Evolutionary conservation across 2,329 filamentous ascomycete genomes (phyloP).

Genomic region (Colletotrichum lindemuthianum): DNA sequence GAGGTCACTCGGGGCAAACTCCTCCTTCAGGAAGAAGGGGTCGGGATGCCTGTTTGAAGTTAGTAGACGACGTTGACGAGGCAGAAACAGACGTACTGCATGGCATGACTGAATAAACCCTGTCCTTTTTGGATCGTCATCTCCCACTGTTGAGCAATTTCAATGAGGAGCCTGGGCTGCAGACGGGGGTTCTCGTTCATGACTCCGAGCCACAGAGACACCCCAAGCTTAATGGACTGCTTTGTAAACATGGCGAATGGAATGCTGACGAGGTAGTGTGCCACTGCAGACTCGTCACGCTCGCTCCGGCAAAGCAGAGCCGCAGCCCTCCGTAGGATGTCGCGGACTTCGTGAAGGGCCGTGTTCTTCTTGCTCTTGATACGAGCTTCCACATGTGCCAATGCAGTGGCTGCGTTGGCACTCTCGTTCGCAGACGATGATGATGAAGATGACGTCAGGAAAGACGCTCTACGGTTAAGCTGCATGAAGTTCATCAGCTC

Average conservation of each 20-base stretch:
- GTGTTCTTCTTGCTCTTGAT: slow-evolving; percentile 76
- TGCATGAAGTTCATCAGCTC: slow-evolving; percentile 72
- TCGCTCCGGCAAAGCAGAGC: slow-evolving; percentile 84
- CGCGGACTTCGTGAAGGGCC: slow-evolving; percentile 78
- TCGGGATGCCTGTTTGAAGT: slow-evolving; percentile 70
- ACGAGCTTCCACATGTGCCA: slow-evolving; percentile 78
- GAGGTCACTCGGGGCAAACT: slow-evolving; percentile 92
- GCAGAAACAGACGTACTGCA: slow-evolving; percentile 61
- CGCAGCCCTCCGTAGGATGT: slow-evolving; percentile 85
- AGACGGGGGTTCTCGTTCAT: slow-evolving; percentile 95
- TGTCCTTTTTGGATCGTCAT: slow-evolving; percentile 78
- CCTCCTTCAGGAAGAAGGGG: slow-evolving; percentile 89
- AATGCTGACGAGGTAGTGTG: slow-evolving; percentile 89
- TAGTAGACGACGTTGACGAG: slow-evolving; percentile 39
- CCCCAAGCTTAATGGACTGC: slow-evolving; percentile 92
- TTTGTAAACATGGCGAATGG: slow-evolving; percentile 95
- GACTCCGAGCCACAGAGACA: slow-evolving; percentile 95
- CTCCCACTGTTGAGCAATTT: slow-evolving; percentile 94
- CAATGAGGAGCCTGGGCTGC: slow-evolving; percentile 84
- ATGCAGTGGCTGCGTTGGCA: slow-evolving; percentile 69
- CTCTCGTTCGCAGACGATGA: slow-evolving; percentile 63
- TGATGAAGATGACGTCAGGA: slow-evolving; percentile 60
- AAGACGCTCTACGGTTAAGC: slow-evolving; percentile 61
- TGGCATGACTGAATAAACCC: slow-evolving; percentile 81
- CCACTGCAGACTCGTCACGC: slow-evolving; percentile 79